A percentile compares a stretch with the other conserved stretches of the same genome.
Conservation (phyloP, 169 alveolate genomes). For the Babesia sp. region DNA sequence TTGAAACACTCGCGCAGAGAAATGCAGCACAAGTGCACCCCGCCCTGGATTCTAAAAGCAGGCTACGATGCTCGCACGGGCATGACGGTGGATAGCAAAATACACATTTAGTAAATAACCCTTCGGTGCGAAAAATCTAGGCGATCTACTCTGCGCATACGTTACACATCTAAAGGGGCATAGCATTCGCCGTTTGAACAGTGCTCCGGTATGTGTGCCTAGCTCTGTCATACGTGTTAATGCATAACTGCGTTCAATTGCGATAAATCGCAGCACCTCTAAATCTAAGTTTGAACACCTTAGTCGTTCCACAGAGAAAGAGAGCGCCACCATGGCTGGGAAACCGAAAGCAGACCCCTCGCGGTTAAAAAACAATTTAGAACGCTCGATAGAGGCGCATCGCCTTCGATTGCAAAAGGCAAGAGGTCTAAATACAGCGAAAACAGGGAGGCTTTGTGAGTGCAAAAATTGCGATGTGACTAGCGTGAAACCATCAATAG, state of each 20-base stretch:
- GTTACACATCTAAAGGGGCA: too few relatives aligned
- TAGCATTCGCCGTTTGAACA: too few relatives aligned
- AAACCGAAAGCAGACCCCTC: background rate
- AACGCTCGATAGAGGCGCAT: conserved; percentile 62
- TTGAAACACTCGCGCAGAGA: background rate
- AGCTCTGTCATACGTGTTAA: too few relatives aligned
- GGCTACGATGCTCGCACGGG: background rate
- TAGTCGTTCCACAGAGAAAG: conserved; percentile 1
- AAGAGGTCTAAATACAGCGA: background rate
- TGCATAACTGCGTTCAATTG: too few relatives aligned
- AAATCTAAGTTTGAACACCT: background rate
- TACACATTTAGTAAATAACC: background rate
- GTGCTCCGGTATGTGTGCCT: too few relatives aligned
- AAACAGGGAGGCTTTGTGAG: conserved; percentile 13
- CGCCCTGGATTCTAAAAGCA: background rate
- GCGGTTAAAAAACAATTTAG: conserved; percentile 8
- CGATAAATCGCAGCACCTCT: too few relatives aligned
- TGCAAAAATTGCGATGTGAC: conserved; percentile 32
- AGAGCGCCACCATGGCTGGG: background rate
- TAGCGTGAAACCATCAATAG: conserved; percentile 31
- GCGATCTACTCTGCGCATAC: too few relatives aligned
- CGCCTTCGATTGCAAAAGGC: conserved; percentile 40
- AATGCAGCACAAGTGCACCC: conserved; percentile 34
- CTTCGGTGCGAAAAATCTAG: too few relatives aligned
- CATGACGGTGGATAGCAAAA: background rate